Base-by-base conservation (phyloP, 2,329 filamentous ascomycete species). In the Sporothrix luriei region DNA sequence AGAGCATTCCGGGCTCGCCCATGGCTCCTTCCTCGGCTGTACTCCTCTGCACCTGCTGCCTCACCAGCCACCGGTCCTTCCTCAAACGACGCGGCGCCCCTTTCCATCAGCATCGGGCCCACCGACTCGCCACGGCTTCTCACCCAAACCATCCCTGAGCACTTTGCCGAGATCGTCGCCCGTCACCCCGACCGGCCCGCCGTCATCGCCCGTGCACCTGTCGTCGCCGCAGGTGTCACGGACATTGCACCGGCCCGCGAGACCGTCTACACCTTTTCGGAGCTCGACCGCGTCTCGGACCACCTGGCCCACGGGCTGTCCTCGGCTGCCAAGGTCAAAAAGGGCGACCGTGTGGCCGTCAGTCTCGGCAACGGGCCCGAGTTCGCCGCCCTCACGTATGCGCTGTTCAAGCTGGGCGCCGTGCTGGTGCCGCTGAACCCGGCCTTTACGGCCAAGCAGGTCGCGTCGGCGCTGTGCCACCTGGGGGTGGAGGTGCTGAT, bases 351-450 rank as follows among this genome's bases (percentile, higher is more conserved):
- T 43, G 91, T 98, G 13, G 94, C 92, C 16, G 88, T 97, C 33
- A 94, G 90, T 71, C 81, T 97, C 66, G 94, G 94, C 19, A 98
- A 97, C 79, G 90, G 88, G 54, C 82, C 90, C 74, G 93, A 97
- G 78, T 94, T 92, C 77, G 92, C 92, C 3, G 89, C 90, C 65
- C 85, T 95, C 24, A 94, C 91, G 6, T 98, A 98, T 79, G 94
- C 94, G 0, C 79, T 95, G 68, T 97, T 94, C 83, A 98, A 98
- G 79, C 85, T 98, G 11, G 95, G 95, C n/a, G 94, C 92, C 29
- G 87, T 98, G 66, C 83, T 98, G 72, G 94, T 97, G n/a, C 95
- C 94, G 0, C 81, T 98, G 29, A 98, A 99, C 78, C 94, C 94
- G 24, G 90, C 88, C 1, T 98, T 98, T 83, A 97, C 93, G 74